Conservation (phyloP, 1,284 basidiomycete genomes). For the Ustilago trichophora region DNA sequence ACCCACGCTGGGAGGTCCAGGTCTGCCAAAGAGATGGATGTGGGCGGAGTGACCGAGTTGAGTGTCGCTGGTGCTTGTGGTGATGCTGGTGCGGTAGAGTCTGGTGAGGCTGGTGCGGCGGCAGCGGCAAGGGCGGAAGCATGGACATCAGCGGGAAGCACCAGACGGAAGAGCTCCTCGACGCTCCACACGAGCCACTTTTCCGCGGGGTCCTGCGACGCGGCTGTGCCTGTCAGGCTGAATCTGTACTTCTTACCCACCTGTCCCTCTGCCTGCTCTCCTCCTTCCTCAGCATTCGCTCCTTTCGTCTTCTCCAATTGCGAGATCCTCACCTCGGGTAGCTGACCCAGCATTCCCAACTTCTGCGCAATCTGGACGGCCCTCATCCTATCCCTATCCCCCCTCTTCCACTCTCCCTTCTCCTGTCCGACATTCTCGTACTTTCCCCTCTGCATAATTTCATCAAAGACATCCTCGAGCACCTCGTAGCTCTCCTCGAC, state of each 20-base stretch:
- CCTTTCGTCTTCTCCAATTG: constrained; percentile 12
- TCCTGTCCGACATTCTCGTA: constrained; percentile 11
- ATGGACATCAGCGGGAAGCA: constrained; percentile 29
- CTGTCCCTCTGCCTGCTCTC: too few species aligned
- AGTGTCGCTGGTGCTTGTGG: neutral
- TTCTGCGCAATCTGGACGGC: constrained; percentile 61
- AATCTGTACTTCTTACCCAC: constrained; percentile 17
- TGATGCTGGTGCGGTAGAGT: too few species aligned
- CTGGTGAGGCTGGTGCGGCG: neutral
- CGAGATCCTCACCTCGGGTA: constrained; percentile 36
- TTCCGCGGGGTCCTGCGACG: constrained; percentile 53
- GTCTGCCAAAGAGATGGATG: constrained; percentile 55
- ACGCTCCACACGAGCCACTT: constrained; percentile 66
- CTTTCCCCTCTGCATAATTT: constrained; percentile 34
- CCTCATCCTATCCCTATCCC: constrained; percentile 53
- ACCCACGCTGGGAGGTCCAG: constrained; percentile 65
- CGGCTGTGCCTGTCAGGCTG: constrained; percentile 29
- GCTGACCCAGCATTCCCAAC: constrained; percentile 53
- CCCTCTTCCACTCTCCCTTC: constrained; percentile 24
- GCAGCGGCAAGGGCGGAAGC: constrained; percentile 34
- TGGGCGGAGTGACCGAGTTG: constrained; percentile 8
- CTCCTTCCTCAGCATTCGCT: neutral
- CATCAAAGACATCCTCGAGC: constrained; percentile 57
- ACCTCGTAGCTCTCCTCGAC: constrained; percentile 43
- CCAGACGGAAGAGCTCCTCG: constrained; percentile 59